phyloP scores from a whole-genome alignment of 2,329 filamentous ascomycete species.

The Zasmidium cellare region DNA sequence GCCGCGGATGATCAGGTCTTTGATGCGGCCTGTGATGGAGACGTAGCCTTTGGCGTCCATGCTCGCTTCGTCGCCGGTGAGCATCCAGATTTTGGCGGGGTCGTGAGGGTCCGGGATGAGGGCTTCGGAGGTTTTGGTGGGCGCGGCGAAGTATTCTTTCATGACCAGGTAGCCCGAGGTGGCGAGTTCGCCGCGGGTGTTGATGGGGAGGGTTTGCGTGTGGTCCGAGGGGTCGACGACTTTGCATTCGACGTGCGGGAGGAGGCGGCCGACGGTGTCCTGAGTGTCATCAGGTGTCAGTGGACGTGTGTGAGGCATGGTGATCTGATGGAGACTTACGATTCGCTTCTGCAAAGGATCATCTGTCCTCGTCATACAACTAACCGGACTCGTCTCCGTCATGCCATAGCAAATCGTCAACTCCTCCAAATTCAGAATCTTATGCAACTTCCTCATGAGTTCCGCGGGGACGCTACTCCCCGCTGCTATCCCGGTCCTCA shows the following conservation, averaged over 20 bases:
- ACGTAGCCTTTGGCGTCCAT: slow-evolving; percentile 86
- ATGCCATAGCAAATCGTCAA: slow-evolving; percentile 95
- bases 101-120: slow-evolving; percentile 58
- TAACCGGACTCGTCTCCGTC: slow-evolving; percentile 82
- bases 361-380: slow-evolving; percentile 74
- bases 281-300: too few relatives aligned
- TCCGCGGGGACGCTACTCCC: slow-evolving; percentile 81
- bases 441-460: slow-evolving; percentile 75
- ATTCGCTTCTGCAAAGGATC: slow-evolving; percentile 75
- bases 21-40: slow-evolving; percentile 85
- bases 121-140: slow-evolving; percentile 67
- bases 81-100: slow-evolving; percentile 74
- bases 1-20: slow-evolving; percentile 91
- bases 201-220: slow-evolving; percentile 59
- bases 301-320: too few relatives aligned
- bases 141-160: slow-evolving; percentile 86
- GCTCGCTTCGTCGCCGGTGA: slow-evolving; percentile 84
- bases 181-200: slow-evolving; percentile 75
- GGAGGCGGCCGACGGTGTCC: slow-evolving; percentile 71
- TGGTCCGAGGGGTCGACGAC: slow-evolving; percentile 71
- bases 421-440: slow-evolving; percentile 72
- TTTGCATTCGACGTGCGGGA: slow-evolving; percentile 80
- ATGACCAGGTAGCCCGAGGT: slow-evolving; percentile 84
- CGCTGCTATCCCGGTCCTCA: slow-evolving; percentile 89
- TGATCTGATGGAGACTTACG: too few relatives aligned